A percentile compares a stretch with the other conserved stretches of the same genome.
phyloP scores from a whole-genome alignment of 306 rosid genomes.

The Fragaria vesca region DNA sequence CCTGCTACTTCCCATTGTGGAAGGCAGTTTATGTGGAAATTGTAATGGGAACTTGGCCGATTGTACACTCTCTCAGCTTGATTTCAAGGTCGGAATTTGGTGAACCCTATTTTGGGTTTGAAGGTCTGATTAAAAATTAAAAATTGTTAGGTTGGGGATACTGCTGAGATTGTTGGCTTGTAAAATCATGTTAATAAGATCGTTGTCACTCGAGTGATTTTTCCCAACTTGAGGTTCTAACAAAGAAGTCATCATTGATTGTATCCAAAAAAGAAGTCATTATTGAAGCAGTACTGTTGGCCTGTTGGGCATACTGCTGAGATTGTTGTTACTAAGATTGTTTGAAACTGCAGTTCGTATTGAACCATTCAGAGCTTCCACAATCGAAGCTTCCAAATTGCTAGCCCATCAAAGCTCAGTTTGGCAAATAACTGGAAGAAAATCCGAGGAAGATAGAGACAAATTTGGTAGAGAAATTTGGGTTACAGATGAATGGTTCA shows the following conservation, averaged over 20 bases:
- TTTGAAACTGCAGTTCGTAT: no score
- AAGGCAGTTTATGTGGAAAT: background rate
- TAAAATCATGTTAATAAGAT: constrained; percentile 41
- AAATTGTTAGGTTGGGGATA: constrained; percentile 41
- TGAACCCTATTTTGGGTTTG: background rate
- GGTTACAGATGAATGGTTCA: no score
- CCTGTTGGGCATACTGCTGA: no score
- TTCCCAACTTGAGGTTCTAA: constrained; percentile 22
- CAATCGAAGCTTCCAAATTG: no score
- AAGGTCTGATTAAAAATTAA: background rate
- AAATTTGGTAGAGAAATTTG: no score
- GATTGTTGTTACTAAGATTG: no score
- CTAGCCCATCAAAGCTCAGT: no score
- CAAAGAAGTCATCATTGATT: constrained; percentile 16
- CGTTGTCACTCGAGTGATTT: background rate
- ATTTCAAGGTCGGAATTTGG: background rate
- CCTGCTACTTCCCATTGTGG: background rate
- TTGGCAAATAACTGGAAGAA: no score
- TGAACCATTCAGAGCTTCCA: no score
- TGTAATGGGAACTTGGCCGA: background rate
- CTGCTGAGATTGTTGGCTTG: constrained; percentile 49
- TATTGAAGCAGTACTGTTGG: no score
- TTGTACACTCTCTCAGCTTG: background rate
- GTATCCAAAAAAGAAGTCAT: no score
- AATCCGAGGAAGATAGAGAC: no score